Evolutionary conservation across 306 rosid genomes (phyloP).

Genomic region (Corylus americana): DNA sequence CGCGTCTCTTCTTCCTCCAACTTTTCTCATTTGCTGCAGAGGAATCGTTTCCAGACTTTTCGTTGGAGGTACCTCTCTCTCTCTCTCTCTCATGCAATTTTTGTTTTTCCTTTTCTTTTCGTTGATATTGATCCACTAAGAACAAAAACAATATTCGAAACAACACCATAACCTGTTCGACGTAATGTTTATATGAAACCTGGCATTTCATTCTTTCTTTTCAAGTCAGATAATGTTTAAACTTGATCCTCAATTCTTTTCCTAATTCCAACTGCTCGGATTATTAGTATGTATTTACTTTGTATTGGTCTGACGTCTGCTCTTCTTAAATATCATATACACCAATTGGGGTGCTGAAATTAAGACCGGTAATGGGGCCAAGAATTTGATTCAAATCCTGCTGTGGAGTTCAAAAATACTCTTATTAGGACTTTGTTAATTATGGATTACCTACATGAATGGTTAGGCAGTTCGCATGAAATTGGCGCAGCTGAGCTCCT

Average conservation of each 20-base stretch:
- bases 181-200: slow-evolving; percentile 5
- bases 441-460: too few relatives aligned
- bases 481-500: neutral
- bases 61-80: slow-evolving; percentile 45
- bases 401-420: too few relatives aligned
- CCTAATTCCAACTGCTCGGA: neutral
- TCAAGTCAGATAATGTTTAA: neutral
- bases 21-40: slow-evolving; percentile 40
- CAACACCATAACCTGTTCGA: slow-evolving; percentile 7
- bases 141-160: neutral
- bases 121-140: neutral
- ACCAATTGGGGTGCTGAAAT: neutral
- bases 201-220: neutral
- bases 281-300: neutral
- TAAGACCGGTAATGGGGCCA: too few relatives aligned
- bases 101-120: neutral
- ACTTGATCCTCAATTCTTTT: neutral
- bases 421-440: neutral
- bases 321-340: too few relatives aligned
- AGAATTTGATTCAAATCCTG: neutral
- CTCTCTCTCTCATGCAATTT: neutral
- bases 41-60: slow-evolving; percentile 50
- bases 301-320: too few relatives aligned
- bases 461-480: too few relatives aligned
- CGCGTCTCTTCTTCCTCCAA: slow-evolving; percentile 38